Evolutionary conservation across 2,329 filamentous ascomycete species (phyloP).

Genomic region (Fusarium sulawesiense): DNA sequence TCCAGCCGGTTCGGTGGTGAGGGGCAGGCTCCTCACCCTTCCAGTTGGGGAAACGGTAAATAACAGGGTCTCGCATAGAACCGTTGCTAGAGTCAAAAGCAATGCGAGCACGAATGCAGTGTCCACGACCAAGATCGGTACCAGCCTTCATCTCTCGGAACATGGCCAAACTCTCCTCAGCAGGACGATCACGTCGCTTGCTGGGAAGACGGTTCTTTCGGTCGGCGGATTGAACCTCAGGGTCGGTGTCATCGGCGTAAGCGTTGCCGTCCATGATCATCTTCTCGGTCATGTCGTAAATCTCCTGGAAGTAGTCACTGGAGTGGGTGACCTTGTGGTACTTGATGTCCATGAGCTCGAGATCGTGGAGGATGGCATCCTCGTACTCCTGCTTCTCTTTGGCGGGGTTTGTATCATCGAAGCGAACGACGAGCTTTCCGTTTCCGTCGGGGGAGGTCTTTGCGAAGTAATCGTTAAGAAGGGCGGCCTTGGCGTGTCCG

Average conservation of each 20-base stretch:
- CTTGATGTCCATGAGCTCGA: slow-evolving; percentile 90
- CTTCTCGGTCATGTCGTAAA: slow-evolving; percentile 86
- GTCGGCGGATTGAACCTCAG: slow-evolving; percentile 87
- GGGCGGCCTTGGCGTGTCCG: slow-evolving; percentile 92
- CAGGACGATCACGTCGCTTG: slow-evolving; percentile 78
- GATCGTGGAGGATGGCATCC: slow-evolving; percentile 91
- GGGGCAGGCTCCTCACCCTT: slow-evolving; percentile 56
- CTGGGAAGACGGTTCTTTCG: slow-evolving; percentile 86
- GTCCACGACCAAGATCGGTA: slow-evolving; percentile 79
- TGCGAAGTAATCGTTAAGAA: slow-evolving; percentile 96
- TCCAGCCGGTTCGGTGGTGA: slow-evolving; percentile 82
- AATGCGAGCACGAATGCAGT: slow-evolving; percentile 96
- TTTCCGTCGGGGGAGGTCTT: slow-evolving; percentile 93
- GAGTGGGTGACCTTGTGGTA: slow-evolving; percentile 90
- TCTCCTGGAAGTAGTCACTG: slow-evolving; percentile 92
- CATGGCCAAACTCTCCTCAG: slow-evolving; percentile 86
- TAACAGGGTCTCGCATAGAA: slow-evolving; percentile 94
- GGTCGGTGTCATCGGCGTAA: slow-evolving; percentile 94
- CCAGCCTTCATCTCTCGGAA: slow-evolving; percentile 96
- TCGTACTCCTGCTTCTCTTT: slow-evolving; percentile 98
- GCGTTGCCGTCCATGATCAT: slow-evolving; percentile 89
- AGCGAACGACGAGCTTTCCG: slow-evolving; percentile 88
- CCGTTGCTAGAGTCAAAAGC: slow-evolving; percentile 93
- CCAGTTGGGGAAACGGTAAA: slow-evolving; percentile 87
- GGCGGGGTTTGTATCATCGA: slow-evolving; percentile 96